Evolutionary conservation across 2,329 filamentous ascomycete genomes (phyloP), one percentile per base, ranked within the genome.

Genomic region (Exophiala dermatitidis): DNA sequence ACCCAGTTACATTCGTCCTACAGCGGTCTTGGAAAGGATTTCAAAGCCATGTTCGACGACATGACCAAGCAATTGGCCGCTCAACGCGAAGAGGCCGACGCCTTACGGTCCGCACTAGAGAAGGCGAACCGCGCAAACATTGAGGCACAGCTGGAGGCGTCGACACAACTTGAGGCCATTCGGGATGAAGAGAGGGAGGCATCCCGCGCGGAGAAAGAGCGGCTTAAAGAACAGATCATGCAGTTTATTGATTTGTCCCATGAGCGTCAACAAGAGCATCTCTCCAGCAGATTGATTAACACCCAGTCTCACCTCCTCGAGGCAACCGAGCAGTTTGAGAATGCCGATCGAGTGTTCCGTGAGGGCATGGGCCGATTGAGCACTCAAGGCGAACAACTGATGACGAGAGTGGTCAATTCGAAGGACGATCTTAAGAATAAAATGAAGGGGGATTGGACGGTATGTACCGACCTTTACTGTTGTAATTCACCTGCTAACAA

Each of bases 391-490:
- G 79, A 78, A 46, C 74, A 78, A 38, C 77, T 95, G 38, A 73
- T 91, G 36, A 80, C 86, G 19, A 82, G 85, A 30, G 81, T 94
- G 12, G 75, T 83, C 51, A 80, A 78, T 63, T 90, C 88, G 9
- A 79, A 86, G 50, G 89, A 95, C 56, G 78, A 77, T 29, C 73
- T 97, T 62, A 94, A 93, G 75, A 80, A 75, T 3, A 90, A 83
- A 72, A 80, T 97, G 67, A 86, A 93, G 71, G 82, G 87, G 51
- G 90, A 96, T 67, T 95, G 90, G 85, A 82, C 81, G 57, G 82
- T 86, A 74, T 75, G 83, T 72, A 10, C 38, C 5, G 26, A 5
- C 10, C 6, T 3, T 33, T 43, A 29, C 42, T 6, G 37, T 29
- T 30, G 29, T n/a, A 26, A 5, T 26, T 48, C 26, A 9, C 6